Evolutionary conservation across 495 filamentous ascomycete species (phyloP).

Genomic region (Podospora appendiculata): DNA sequence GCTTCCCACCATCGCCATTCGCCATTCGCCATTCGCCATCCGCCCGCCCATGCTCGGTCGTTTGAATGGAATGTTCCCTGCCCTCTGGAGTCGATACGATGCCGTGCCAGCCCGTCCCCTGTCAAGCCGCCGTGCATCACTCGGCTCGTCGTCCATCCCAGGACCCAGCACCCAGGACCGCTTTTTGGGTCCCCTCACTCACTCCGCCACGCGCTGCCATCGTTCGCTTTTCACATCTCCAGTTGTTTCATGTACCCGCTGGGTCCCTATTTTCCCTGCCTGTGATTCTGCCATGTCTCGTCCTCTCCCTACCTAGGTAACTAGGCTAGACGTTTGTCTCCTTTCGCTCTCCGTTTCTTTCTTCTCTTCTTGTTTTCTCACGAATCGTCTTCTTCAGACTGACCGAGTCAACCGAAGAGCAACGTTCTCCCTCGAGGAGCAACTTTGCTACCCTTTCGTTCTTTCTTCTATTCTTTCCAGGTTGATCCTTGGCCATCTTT

Average conservation of each 20-base stretch:
- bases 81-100: too few species aligned
- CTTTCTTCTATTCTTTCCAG: conserved; percentile 36
- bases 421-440: neutral
- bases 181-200: neutral
- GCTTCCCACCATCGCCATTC: too few species aligned
- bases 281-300: conserved; percentile 2
- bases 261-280: conserved; percentile 3
- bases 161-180: neutral
- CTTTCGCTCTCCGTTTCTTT: conserved; percentile 3
- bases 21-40: too few species aligned
- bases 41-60: too few species aligned
- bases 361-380: conserved; percentile 9
- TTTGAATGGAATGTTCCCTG: neutral
- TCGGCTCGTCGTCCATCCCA: neutral
- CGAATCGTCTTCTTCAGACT: conserved; percentile 7
- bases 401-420: too few species aligned
- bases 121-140: neutral
- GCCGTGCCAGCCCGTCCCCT: too few species aligned
- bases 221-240: neutral
- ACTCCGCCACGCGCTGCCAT: conserved; percentile 8
- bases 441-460: conserved; percentile 1
- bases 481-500: conserved; percentile 43
- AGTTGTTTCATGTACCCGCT: conserved; percentile 30
- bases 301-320: neutral
- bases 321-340: neutral